Evolutionary conservation across 352 stramenopile species (phyloP).

Genomic region (Globisporangium megalacanthum): DNA sequence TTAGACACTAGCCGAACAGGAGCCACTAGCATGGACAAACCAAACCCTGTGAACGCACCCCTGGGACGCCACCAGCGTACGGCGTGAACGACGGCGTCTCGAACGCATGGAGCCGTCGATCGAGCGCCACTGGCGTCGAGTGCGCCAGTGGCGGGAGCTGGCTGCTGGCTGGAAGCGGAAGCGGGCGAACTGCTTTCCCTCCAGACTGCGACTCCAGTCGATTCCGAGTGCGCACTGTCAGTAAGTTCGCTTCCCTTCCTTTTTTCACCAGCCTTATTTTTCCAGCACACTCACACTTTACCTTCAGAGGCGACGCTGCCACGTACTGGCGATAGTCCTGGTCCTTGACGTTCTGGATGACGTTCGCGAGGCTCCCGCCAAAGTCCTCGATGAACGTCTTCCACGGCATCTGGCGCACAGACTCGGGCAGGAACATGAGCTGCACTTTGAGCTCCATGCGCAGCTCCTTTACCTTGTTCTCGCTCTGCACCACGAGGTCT

Average conservation of each 20-base stretch:
- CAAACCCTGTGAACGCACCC: constrained; percentile 16
- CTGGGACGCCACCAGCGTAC: constrained; percentile 15
- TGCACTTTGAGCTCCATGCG: constrained; percentile 76
- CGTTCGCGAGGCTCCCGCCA: constrained; percentile 62
- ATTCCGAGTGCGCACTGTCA: too few relatives aligned
- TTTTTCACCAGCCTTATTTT: too few relatives aligned
- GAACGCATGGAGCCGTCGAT: constrained; percentile 25
- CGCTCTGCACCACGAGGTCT: constrained; percentile 40
- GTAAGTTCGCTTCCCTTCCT: too few relatives aligned
- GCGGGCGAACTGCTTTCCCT: background rate
- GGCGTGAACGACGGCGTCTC: constrained; percentile 33
- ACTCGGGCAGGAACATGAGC: constrained; percentile 65
- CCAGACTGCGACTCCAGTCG: background rate
- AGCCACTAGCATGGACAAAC: too few relatives aligned
- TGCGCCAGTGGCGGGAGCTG: constrained; percentile 4
- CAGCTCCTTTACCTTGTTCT: constrained; percentile 56
- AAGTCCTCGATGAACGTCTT: constrained; percentile 80
- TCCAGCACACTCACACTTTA: constrained; percentile 8
- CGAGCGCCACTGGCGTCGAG: constrained; percentile 10
- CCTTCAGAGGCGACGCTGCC: constrained; percentile 31
- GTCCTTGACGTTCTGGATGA: constrained; percentile 55
- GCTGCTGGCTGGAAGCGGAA: background rate
- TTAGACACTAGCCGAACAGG: too few relatives aligned
- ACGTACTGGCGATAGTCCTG: constrained; percentile 25
- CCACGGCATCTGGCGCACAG: constrained; percentile 71